phyloP scores from a whole-genome alignment of 2,329 filamentous ascomycete species.

The Colletotrichum incanum region DNA sequence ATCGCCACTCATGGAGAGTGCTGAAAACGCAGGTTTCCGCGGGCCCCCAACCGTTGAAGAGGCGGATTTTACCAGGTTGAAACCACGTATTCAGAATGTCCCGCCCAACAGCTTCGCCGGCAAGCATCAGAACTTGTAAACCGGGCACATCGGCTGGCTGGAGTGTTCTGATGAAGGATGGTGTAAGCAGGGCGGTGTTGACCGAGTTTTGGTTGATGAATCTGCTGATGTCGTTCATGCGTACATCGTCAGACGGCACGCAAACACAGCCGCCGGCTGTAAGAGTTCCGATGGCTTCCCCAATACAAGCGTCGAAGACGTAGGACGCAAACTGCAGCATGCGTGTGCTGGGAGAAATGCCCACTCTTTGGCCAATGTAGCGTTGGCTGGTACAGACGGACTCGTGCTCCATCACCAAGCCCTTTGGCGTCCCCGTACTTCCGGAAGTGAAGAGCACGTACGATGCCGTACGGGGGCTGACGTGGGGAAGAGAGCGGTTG shows the following conservation, averaged over 20 bases:
- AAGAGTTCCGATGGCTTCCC: slow-evolving; percentile 67
- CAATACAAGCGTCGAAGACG: slow-evolving; percentile 66
- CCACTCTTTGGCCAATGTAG: neutral
- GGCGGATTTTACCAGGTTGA: slow-evolving; percentile 23
- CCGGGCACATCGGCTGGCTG: slow-evolving; percentile 54
- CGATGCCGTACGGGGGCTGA: slow-evolving; percentile 28
- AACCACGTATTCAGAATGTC: slow-evolving; percentile 46
- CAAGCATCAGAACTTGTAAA: slow-evolving; percentile 53
- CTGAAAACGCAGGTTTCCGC: slow-evolving; percentile 44
- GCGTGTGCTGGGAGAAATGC: neutral
- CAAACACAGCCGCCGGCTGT: slow-evolving; percentile 72
- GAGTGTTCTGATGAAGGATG: slow-evolving; percentile 66
- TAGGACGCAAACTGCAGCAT: slow-evolving; percentile 64
- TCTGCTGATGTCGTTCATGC: slow-evolving; percentile 63
- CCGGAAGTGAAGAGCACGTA: slow-evolving; percentile 46
- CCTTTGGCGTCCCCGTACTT: slow-evolving; percentile 46
- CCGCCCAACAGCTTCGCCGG: slow-evolving; percentile 47
- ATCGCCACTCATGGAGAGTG: slow-evolving; percentile 1
- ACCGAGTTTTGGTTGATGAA: neutral
- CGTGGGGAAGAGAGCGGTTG: neutral
- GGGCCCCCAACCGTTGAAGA: slow-evolving; percentile 49
- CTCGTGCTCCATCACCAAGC: slow-evolving; percentile 25
- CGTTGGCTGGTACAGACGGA: slow-evolving; percentile 45
- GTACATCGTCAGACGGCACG: slow-evolving; percentile 66
- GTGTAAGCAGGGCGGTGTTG: slow-evolving; percentile 66